Percentiles rank a stretch among this genome's conserved stretches.
Conservation (phyloP, 2,329 filamentous ascomycete genomes). For the Coleophoma eucalyptorum region DNA sequence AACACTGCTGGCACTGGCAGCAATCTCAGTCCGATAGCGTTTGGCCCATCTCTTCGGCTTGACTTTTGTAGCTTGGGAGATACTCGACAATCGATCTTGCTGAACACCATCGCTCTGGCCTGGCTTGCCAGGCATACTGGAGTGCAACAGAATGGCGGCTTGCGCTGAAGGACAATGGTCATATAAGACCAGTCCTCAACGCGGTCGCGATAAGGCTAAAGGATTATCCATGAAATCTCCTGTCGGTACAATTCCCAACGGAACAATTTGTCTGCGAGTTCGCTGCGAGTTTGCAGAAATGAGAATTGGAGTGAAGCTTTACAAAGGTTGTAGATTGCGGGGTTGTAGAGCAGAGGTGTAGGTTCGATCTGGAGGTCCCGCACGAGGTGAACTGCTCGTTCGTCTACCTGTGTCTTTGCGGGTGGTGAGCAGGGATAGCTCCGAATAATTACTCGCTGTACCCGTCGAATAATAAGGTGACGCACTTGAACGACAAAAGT, state of each 20-base stretch:
- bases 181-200: conserved; percentile 56
- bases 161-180: conserved; percentile 40
- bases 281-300: conserved; percentile 19
- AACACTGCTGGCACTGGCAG: conserved; percentile 72
- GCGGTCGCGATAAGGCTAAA: conserved; percentile 53
- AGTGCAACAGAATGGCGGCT: conserved; percentile 32
- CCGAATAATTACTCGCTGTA: background rate
- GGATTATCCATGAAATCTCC: conserved; percentile 49
- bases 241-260: conserved; percentile 17
- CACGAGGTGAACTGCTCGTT: too few species aligned
- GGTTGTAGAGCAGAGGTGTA: conserved; percentile 9
- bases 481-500: too few species aligned
- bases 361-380: background rate
- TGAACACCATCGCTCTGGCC: conserved; percentile 18
- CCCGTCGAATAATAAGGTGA: too few species aligned
- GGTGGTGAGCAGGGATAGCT: too few species aligned
- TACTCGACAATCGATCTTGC: conserved; percentile 7
- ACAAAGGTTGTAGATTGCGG: conserved; percentile 10
- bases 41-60: conserved; percentile 58
- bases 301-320: conserved; percentile 16
- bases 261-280: conserved; percentile 13
- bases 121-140: conserved; percentile 34
- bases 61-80: conserved; percentile 8
- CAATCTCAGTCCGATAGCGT: conserved; percentile 75
- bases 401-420: too few species aligned